Base-by-base conservation (phyloP, 441 rosid species). In the Geranium incanum region DNA sequence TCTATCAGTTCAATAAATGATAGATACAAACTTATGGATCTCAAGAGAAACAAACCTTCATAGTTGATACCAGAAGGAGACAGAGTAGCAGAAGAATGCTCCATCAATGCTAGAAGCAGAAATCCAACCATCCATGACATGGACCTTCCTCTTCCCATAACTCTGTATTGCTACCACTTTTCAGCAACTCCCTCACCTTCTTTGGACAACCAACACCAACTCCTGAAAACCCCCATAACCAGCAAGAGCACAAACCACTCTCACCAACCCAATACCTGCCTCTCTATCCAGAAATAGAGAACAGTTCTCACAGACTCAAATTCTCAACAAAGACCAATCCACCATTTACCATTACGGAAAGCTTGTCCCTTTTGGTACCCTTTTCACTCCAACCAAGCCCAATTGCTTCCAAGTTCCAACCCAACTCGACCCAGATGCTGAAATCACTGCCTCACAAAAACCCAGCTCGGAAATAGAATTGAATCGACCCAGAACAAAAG, bases 41-140 rank as follows among this genome's bases (percentile, higher is more conserved):
- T 16, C 21, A 55, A 55, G 62, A 55, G 62, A 55, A 55, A 55
- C 62, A 3, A 55, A 55, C 62, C 62, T 55, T 55, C 62, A 55
- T 55, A 55, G 18, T 55, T 55, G 19, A 55, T 55, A 55, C 62
- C 62, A 55, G 62, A n/a, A 55, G 62, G 62, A 55, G 62, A 55
- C 62, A 55, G 18, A 15, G 62, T 55, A 15, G 62, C 62, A 55
- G 62, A 55, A 15, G 62, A 55, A 15, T 18, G 15, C 62, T 55
- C 62, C 62, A 55, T 55, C 18, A 55, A 55, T 55, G 18, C 19
- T 16, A 55, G 62, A 15, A 55, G 62, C 19, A 55, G 62, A 5
- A 55, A 55, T 55, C 62, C 62, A n/a, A 55, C 62, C n/a, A 55
- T 55, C 62, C 62, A 55, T 16, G 62, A 55, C 62, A 55, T 55